Evolutionary conservation across 2,329 filamentous ascomycete genomes (phyloP).

Genomic region (Fusarium sacchari): DNA sequence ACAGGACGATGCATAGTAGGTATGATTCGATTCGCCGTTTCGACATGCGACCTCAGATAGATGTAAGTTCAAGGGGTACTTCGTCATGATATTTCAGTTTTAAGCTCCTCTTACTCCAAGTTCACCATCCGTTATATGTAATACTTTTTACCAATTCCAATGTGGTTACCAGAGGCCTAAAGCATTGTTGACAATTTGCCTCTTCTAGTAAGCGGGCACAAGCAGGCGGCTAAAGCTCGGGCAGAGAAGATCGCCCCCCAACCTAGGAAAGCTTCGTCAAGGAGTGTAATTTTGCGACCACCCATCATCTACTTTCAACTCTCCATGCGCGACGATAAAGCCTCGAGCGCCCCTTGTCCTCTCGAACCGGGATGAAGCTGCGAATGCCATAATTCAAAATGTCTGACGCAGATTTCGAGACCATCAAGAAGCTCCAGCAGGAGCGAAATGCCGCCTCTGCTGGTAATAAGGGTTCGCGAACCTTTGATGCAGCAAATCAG

Average conservation of each 20-base stretch:
- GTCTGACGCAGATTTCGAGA: slow-evolving; percentile 86
- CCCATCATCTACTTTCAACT: slow-evolving; percentile 41
- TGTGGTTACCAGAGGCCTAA: not conserved
- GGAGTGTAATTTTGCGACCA: slow-evolving; percentile 45
- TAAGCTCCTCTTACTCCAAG: no score
- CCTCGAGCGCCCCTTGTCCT: slow-evolving; percentile 49
- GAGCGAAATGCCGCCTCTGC: slow-evolving; percentile 87
- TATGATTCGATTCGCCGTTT: not conserved
- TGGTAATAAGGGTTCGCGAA: slow-evolving; percentile 82
- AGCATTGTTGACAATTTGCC: slow-evolving; percentile 14
- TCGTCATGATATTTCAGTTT: not conserved
- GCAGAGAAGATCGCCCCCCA: slow-evolving; percentile 43
- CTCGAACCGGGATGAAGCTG: slow-evolving; percentile 57
- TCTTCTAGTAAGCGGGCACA: slow-evolving; percentile 16
- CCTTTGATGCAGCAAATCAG: slow-evolving; percentile 81
- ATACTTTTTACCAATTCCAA: not conserved
- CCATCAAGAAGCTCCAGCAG: slow-evolving; percentile 86
- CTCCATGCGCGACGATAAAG: slow-evolving; percentile 52
- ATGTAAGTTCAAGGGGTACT: not conserved
- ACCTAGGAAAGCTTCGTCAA: slow-evolving; percentile 42
- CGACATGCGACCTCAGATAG: not conserved
- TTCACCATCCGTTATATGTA: not conserved
- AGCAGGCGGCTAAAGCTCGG: slow-evolving; percentile 50
- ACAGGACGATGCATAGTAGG: not conserved
- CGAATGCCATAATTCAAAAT: slow-evolving; percentile 58